A percentile compares a stretch with the other conserved stretches of the same genome.
Conservation (phyloP, 2,329 filamentous ascomycete genomes). For the Cercospora canescens region DNA sequence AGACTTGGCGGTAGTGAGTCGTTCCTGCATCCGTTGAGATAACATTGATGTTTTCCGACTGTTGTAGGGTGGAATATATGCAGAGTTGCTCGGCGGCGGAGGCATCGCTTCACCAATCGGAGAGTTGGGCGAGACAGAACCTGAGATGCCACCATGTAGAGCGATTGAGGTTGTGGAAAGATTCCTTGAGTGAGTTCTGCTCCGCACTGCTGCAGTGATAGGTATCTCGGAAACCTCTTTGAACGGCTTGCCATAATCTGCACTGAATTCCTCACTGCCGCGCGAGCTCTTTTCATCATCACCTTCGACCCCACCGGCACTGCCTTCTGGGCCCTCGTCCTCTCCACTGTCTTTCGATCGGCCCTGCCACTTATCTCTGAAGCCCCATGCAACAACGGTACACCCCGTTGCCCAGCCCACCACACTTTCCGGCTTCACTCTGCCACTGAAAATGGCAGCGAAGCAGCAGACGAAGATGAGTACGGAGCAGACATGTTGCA, state of each 20-base stretch:
- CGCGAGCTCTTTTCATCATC: constrained; percentile 20
- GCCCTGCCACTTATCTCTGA: constrained; percentile 90
- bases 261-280: constrained; percentile 21
- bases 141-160: neutral
- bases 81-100: neutral
- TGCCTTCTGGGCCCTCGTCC: neutral
- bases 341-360: constrained; percentile 60
- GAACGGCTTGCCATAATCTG: constrained; percentile 25
- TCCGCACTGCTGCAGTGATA: constrained; percentile 1
- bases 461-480: constrained; percentile 95
- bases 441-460: constrained; percentile 81
- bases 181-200: constrained; percentile 8
- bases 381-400: constrained; percentile 82
- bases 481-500: constrained; percentile 94
- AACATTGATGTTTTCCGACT: constrained; percentile 37
- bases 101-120: neutral
- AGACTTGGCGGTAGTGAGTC: constrained; percentile 83
- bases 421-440: constrained; percentile 85
- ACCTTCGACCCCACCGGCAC: constrained; percentile 1
- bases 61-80: constrained; percentile 21
- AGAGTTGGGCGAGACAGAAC: constrained; percentile 1
- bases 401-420: constrained; percentile 80
- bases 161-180: neutral
- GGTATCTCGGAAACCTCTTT: constrained; percentile 17
- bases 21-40: constrained; percentile 60